Conservation (phyloP, 495 filamentous ascomycete genomes). For the Pseudoneurospora amorphoporcata region DNA sequence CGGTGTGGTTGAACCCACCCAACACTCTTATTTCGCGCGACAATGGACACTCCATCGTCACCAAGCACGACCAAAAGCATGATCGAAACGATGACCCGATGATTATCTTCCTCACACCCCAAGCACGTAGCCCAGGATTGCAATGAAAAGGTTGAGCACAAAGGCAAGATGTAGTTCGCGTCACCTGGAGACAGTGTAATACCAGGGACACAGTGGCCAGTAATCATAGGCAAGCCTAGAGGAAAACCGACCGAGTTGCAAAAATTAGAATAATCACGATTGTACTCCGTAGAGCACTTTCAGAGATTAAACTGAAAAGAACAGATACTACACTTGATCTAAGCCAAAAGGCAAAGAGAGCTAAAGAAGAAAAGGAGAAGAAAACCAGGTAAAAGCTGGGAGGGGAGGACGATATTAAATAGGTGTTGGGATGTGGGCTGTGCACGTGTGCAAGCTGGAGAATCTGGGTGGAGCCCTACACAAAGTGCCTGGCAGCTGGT, state of each 20-base stretch:
- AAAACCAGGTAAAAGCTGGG: constrained; percentile 10
- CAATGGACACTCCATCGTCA: too few species aligned
- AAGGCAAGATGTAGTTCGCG: constrained; percentile 10
- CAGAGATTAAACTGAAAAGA: constrained; percentile 89
- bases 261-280: constrained; percentile 79
- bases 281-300: constrained; percentile 52
- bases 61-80: neutral
- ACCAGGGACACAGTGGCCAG: constrained; percentile 22
- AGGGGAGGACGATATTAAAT: constrained; percentile 17
- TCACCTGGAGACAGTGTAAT: constrained; percentile 25
- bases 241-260: constrained; percentile 41
- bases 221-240: constrained; percentile 33
- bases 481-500: neutral
- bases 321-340: constrained; percentile 99
- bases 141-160: constrained; percentile 17
- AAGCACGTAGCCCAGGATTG: constrained; percentile 12
- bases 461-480: neutral
- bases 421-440: constrained; percentile 5
- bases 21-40: neutral
- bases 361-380: constrained; percentile 29
- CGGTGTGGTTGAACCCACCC: neutral
- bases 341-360: constrained; percentile 59
- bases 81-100: neutral
- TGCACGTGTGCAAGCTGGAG: constrained; percentile 11
- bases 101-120: constrained; percentile 20